Conservation (phyloP, 2,329 filamentous ascomycete species). For the Sclerotinia subarctica region DNA sequence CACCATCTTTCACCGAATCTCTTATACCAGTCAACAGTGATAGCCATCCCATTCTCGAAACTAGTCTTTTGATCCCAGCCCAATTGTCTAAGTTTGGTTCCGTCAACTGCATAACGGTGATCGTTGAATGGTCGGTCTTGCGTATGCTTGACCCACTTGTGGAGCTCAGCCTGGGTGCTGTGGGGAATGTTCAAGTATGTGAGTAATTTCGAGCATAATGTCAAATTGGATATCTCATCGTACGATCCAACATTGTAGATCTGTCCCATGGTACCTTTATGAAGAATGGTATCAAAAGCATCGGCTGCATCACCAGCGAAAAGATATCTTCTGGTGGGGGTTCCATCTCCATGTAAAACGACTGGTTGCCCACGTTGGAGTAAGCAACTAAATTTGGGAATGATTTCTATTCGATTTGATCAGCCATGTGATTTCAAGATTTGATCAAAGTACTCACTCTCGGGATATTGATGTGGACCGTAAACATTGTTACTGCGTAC, state of each 20-base stretch:
- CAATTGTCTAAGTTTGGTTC: conserved; percentile 61
- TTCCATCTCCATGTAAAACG: conserved; percentile 73
- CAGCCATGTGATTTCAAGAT: conserved; percentile 15
- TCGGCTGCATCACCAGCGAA: conserved; percentile 78
- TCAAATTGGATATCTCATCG: conserved; percentile 73
- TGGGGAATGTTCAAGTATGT: conserved; percentile 57
- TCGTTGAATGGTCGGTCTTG: conserved; percentile 78
- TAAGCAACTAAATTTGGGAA: conserved; percentile 75
- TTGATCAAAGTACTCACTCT: conserved; percentile 57
- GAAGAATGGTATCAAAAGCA: conserved; percentile 79
- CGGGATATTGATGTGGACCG: conserved; percentile 78
- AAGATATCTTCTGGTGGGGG: conserved; percentile 70
- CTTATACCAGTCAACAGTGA: conserved; percentile 68
- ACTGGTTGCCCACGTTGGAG: conserved; percentile 64
- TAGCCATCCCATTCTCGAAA: conserved; percentile 60
- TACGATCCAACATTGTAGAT: conserved; percentile 80
- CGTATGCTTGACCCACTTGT: conserved; percentile 69
- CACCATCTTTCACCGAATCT: conserved; percentile 66
- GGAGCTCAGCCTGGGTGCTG: conserved; percentile 50
- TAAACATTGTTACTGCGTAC: conserved; percentile 84
- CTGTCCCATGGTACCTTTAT: conserved; percentile 70
- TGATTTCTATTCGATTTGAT: conserved; percentile 59
- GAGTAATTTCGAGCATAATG: conserved; percentile 64
- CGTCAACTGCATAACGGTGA: conserved; percentile 68
- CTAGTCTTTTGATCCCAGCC: conserved; percentile 67